Percentiles rank a stretch among this genome's conserved stretches.
phyloP scores from a whole-genome alignment of 2,329 filamentous ascomycete genomes.

The Xylaria sp. region DNA sequence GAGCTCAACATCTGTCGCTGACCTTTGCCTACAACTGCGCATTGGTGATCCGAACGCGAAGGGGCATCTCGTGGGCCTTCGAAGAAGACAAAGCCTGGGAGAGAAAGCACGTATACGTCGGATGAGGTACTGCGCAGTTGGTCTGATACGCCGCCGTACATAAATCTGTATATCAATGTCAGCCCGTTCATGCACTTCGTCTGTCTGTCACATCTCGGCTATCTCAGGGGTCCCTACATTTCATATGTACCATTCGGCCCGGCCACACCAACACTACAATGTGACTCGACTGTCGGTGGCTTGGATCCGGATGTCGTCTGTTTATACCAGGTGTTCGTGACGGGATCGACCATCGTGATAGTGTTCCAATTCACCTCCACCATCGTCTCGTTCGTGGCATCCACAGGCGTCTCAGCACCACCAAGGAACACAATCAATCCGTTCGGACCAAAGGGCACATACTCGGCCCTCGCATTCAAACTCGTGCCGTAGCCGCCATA shows the following conservation, averaged over 20 bases:
- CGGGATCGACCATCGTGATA: slow-evolving; percentile 33
- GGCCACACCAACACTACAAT: slow-evolving; percentile 33
- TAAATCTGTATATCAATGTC: slow-evolving; percentile 27
- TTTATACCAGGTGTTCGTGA: slow-evolving; percentile 32
- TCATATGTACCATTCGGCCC: slow-evolving; percentile 34
- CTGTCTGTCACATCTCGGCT: background rate
- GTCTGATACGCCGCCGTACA: slow-evolving; percentile 33
- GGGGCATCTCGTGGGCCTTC: slow-evolving; percentile 25
- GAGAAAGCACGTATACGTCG: slow-evolving; percentile 35
- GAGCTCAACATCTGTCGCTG: slow-evolving; percentile 37
- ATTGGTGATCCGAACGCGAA: slow-evolving; percentile 32
- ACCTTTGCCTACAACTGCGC: slow-evolving; percentile 34
- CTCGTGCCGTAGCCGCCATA: slow-evolving; percentile 27
- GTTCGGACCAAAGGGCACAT: slow-evolving; percentile 32
- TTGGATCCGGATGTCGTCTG: slow-evolving; percentile 32
- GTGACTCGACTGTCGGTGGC: slow-evolving; percentile 27
- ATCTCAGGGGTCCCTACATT: slow-evolving; percentile 27
- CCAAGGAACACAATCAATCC: slow-evolving; percentile 34
- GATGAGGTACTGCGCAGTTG: slow-evolving; percentile 22
- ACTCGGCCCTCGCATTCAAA: slow-evolving; percentile 30
- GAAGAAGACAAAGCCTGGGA: slow-evolving; percentile 37
- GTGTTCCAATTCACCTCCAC: slow-evolving; percentile 26
- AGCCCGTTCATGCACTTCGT: background rate
- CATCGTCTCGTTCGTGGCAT: slow-evolving; percentile 21
- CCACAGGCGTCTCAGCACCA: slow-evolving; percentile 26